Evolutionary conservation across 2,329 filamentous ascomycete species (phyloP).

Genomic region (Aspergillus latus): DNA sequence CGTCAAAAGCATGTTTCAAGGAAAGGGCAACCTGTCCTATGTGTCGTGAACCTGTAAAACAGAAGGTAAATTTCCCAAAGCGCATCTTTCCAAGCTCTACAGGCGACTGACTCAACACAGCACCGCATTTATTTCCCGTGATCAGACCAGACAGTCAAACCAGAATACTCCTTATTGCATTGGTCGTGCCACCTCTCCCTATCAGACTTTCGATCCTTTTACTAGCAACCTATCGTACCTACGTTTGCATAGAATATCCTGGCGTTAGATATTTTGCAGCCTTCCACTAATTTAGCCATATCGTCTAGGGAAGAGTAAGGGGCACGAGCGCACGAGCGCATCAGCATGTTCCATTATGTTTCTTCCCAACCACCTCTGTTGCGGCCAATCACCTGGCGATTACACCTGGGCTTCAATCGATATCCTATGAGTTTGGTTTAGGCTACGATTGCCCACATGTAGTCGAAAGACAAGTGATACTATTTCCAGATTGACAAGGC

Average conservation of each 20-base stretch:
- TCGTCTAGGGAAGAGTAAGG: background rate
- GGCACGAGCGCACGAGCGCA: background rate
- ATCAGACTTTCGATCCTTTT: background rate
- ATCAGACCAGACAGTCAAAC: background rate
- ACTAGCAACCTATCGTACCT: background rate
- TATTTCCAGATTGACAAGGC: background rate
- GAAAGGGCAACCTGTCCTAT: conserved; percentile 27
- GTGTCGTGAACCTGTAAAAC: conserved; percentile 28
- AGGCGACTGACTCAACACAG: background rate
- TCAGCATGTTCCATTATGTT: background rate
- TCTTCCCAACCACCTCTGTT: background rate
- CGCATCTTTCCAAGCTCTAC: too few species aligned
- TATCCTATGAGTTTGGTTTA: background rate
- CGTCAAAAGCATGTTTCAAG: conserved; percentile 31
- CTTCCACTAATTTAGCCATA: background rate
- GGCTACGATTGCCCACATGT: background rate
- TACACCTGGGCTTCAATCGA: background rate
- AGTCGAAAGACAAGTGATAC: background rate
- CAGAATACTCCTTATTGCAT: background rate
- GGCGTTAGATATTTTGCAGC: background rate
- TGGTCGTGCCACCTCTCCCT: background rate
- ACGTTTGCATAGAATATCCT: background rate
- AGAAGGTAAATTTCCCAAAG: conserved; percentile 24
- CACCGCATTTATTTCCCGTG: conserved; percentile 11
- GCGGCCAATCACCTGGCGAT: background rate